Conservation (phyloP, 2,329 filamentous ascomycete species). For the Sclerotinia sclerotiorum region DNA sequence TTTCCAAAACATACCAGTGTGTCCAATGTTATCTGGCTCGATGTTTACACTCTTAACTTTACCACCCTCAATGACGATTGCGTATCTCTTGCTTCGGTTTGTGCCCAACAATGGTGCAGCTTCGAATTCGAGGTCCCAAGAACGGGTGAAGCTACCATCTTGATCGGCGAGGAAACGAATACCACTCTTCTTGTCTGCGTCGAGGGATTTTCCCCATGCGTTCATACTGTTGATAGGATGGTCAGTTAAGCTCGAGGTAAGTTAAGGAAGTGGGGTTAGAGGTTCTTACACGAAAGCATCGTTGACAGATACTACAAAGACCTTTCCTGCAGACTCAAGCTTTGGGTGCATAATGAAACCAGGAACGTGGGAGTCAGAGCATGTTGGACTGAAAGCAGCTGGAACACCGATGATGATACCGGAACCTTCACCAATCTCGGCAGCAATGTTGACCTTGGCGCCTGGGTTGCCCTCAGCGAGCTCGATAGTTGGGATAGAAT, state of each 20-base stretch:
- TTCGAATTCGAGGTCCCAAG: slow-evolving; percentile 81
- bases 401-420: slow-evolving; percentile 84
- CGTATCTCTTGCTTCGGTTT: slow-evolving; percentile 82
- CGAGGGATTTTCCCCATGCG: slow-evolving; percentile 77
- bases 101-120: slow-evolving; percentile 77
- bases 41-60: slow-evolving; percentile 80
- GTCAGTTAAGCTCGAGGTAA: neutral
- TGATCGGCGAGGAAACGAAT: slow-evolving; percentile 89
- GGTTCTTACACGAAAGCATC: slow-evolving; percentile 82
- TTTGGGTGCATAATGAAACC: slow-evolving; percentile 79
- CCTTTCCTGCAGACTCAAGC: slow-evolving; percentile 74
- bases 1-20: slow-evolving; percentile 46
- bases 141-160: slow-evolving; percentile 74
- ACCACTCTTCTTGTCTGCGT: slow-evolving; percentile 70
- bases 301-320: slow-evolving; percentile 90
- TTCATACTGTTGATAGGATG: slow-evolving; percentile 64
- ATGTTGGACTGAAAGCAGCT: slow-evolving; percentile 70
- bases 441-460: slow-evolving; percentile 79
- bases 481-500: slow-evolving; percentile 73
- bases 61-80: slow-evolving; percentile 77
- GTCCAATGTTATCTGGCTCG: slow-evolving; percentile 85
- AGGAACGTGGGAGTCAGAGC: slow-evolving; percentile 73
- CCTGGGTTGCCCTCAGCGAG: slow-evolving; percentile 81
- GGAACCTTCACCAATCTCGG: slow-evolving; percentile 69
- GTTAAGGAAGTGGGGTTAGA: neutral